Evolutionary conservation across 2,329 filamentous ascomycete genomes (phyloP).

Genomic region (Sporothrix phasma): DNA sequence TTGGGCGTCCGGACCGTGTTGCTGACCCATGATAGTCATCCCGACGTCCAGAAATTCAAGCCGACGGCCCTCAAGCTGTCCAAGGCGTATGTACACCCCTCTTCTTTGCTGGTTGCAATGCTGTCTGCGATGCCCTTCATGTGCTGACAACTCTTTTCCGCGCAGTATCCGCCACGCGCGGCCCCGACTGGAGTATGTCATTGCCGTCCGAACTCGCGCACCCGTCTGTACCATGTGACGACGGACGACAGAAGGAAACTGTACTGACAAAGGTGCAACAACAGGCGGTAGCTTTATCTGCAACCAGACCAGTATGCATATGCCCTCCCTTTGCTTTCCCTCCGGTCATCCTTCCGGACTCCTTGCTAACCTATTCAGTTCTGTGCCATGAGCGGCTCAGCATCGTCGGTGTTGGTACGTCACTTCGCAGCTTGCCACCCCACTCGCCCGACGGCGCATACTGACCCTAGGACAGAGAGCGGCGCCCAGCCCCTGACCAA

Average conservation of each 20-base stretch:
- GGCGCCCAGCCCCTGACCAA: conserved; percentile 94
- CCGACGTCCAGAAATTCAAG: conserved; percentile 94
- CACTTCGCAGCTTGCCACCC: conserved; percentile 37
- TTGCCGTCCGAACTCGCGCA: background rate
- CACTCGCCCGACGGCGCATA: conserved; percentile 13
- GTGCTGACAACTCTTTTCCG: conserved; percentile 21
- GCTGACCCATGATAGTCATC: conserved; percentile 48
- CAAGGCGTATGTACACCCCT: conserved; percentile 63
- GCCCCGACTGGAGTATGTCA: conserved; percentile 84
- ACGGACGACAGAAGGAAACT: background rate
- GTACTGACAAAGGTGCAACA: background rate
- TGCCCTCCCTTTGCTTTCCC: conserved; percentile 1
- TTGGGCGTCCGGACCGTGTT: background rate
- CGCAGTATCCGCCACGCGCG: conserved; percentile 82
- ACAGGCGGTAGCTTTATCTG: conserved; percentile 77
- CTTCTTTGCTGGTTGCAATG: background rate
- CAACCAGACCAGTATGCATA: conserved; percentile 88
- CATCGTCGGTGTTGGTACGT: conserved; percentile 89
- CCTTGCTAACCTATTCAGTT: conserved; percentile 44
- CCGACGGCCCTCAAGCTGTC: conserved; percentile 84
- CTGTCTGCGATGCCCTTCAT: conserved; percentile 24
- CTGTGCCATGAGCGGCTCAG: conserved; percentile 95
- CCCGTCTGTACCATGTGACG: conserved; percentile 23
- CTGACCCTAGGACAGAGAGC: conserved; percentile 53
- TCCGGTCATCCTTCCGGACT: background rate